Evolutionary conservation across 768 basidiomycete species (phyloP).

Genomic region (Galerina sulciceps): DNA sequence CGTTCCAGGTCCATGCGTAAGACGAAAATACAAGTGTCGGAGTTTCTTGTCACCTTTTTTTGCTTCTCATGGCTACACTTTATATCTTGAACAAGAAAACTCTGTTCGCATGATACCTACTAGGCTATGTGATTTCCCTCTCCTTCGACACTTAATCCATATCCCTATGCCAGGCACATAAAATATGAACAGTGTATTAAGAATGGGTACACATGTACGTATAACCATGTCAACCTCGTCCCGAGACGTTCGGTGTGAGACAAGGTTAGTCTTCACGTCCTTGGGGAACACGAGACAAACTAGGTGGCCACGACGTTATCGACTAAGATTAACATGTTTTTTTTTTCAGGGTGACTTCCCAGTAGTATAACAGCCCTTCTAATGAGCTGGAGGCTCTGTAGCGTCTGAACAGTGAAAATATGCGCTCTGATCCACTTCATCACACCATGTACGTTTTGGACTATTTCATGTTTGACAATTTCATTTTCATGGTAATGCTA

Average conservation of each 20-base stretch:
- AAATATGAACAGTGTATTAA: no score
- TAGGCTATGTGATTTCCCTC: no score
- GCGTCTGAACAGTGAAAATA: no score
- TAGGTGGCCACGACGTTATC: not conserved
- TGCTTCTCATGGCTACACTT: not conserved
- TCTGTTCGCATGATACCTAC: not conserved
- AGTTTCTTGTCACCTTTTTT: not conserved
- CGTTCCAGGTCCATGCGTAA: no score
- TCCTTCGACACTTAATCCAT: no score
- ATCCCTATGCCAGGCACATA: no score
- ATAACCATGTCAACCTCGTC: no score
- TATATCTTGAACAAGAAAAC: not conserved
- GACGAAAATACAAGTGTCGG: no score
- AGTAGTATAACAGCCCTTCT: no score
- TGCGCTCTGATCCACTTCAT: not conserved
- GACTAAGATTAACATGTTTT: not conserved
- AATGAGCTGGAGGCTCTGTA: no score
- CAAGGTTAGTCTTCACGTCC: not conserved
- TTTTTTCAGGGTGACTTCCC: no score
- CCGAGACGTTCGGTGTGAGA: not conserved
- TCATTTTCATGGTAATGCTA: conserved; percentile 1
- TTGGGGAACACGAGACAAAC: not conserved
- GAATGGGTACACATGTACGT: no score
- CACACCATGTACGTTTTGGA: not conserved
- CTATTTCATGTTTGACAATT: not conserved